Evolutionary conservation across 257 asterid genomes (phyloP).

Genomic region (Fraxinus pennsylvanica): DNA sequence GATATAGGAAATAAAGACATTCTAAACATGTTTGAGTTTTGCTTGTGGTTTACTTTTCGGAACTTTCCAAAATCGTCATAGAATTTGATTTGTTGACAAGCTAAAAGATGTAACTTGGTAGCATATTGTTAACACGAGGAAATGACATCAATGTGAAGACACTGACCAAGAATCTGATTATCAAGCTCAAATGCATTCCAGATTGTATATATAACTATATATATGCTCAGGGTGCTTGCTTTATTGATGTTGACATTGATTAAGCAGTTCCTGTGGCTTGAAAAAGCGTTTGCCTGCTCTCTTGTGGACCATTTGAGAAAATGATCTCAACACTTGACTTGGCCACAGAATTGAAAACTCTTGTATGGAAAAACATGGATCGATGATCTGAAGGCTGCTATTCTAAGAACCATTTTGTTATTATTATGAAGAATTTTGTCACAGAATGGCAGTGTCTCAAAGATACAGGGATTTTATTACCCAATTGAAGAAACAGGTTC

Average conservation of each 20-base stretch:
- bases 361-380: background rate
- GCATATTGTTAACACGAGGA: slow-evolving; percentile 35
- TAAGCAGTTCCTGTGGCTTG: slow-evolving; percentile 16
- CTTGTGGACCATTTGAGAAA: slow-evolving; percentile 18
- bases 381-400: background rate
- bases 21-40: slow-evolving; percentile 42
- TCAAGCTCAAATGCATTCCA: slow-evolving; percentile 18
- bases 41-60: slow-evolving; percentile 34
- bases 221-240: slow-evolving; percentile 2
- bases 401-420: background rate
- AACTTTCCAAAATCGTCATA: slow-evolving; percentile 34
- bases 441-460: background rate
- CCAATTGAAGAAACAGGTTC: background rate
- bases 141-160: slow-evolving; percentile 36
- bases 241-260: slow-evolving; percentile 13
- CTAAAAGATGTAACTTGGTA: slow-evolving; percentile 37
- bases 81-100: slow-evolving; percentile 41
- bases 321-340: background rate
- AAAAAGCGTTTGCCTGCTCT: slow-evolving; percentile 8
- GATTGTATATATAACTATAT: slow-evolving; percentile 6
- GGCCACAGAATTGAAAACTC: slow-evolving; percentile 5
- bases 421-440: background rate
- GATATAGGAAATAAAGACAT: slow-evolving; percentile 30
- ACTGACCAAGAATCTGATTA: slow-evolving; percentile 27
- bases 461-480: background rate